These are phyloP conservation scores for Jimgerdemannia lactiflua DNA, from an alignment of 192 early-diverging fungal genomes.

Conservation along the genomic window DNA sequence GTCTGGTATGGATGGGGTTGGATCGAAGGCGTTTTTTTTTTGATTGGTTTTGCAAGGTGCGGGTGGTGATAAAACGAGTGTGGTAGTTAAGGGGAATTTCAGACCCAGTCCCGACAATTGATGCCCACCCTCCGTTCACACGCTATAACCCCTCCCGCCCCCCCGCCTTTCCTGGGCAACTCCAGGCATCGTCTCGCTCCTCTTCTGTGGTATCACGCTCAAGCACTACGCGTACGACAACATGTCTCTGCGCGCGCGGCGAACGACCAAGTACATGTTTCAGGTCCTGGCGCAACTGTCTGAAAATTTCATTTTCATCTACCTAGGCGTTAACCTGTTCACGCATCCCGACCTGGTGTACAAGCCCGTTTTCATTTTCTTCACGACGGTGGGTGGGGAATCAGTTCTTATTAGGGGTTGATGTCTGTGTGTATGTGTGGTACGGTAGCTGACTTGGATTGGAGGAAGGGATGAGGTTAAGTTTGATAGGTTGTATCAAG, in stretches of 20 bases:
- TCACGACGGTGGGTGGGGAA: slow-evolving; percentile 53
- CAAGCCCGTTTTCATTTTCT: slow-evolving; percentile 73
- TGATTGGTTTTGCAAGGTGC: background rate
- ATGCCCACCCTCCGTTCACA: no score
- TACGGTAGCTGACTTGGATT: no score
- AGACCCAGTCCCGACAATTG: no score
- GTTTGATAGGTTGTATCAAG: no score
- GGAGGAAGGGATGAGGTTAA: no score
- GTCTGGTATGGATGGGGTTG: slow-evolving; percentile 54
- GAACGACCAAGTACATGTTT: slow-evolving; percentile 90
- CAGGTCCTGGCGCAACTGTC: slow-evolving; percentile 88
- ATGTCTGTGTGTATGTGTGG: slow-evolving; percentile 22
- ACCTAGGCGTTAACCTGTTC: slow-evolving; percentile 92
- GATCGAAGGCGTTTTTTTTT: slow-evolving; percentile 4
- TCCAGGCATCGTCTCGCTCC: slow-evolving; percentile 79
- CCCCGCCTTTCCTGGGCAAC: background rate
- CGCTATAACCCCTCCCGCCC: background rate
- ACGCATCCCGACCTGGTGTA: slow-evolving; percentile 71
- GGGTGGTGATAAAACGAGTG: no score
- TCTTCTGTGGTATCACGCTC: slow-evolving; percentile 90
- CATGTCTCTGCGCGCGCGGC: slow-evolving; percentile 72
- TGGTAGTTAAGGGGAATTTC: no score
- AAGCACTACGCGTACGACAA: slow-evolving; percentile 95
- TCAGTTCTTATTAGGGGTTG: slow-evolving; percentile 18
- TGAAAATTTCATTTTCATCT: slow-evolving; percentile 98